These are phyloP conservation scores for Ramaria sp. DNA, from an alignment of 768 basidiomycete genomes.

Conservation along the genomic window DNA sequence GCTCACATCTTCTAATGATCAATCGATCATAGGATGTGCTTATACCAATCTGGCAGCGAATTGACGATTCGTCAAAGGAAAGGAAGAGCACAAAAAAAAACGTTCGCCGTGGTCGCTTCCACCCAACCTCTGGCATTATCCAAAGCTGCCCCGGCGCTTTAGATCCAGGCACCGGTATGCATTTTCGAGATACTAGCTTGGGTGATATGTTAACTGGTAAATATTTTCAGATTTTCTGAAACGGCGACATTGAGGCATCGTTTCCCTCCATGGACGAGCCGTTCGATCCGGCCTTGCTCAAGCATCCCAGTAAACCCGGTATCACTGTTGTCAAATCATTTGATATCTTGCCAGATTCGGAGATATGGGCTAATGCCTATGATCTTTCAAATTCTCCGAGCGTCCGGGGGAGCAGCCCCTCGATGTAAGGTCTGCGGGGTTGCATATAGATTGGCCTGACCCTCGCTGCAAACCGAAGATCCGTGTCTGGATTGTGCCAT, in stretches of 20 bases:
- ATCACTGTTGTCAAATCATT: conserved; percentile 72
- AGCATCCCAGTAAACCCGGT: conserved; percentile 71
- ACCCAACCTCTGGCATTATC: no score
- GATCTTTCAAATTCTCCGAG: conserved; percentile 78
- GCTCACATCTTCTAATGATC: no score
- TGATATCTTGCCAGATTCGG: conserved; percentile 73
- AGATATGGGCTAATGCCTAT: conserved; percentile 85
- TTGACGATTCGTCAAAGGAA: no score
- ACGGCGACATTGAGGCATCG: conserved; percentile 69
- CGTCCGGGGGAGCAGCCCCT: conserved; percentile 67
- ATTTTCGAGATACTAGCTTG: no score
- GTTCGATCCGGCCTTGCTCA: conserved; percentile 47
- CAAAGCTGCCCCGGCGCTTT: no score
- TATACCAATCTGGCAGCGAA: no score
- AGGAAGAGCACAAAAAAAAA: no score
- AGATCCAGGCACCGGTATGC: no score
- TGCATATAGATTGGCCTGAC: conserved; percentile 5
- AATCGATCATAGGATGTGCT: no score
- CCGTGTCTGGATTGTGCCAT: conserved; percentile 79
- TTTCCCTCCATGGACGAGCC: conserved; percentile 53
- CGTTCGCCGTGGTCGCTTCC: no score
- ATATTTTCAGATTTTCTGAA: no score
- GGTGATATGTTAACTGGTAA: no score
- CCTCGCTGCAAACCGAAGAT: conserved; percentile 47
- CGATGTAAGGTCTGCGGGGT: conserved; percentile 38